Evolutionary conservation across 148 eudicot genomes (phyloP), one percentile per base, ranked within the genome.

Genomic region (Linanthus parryae): DNA sequence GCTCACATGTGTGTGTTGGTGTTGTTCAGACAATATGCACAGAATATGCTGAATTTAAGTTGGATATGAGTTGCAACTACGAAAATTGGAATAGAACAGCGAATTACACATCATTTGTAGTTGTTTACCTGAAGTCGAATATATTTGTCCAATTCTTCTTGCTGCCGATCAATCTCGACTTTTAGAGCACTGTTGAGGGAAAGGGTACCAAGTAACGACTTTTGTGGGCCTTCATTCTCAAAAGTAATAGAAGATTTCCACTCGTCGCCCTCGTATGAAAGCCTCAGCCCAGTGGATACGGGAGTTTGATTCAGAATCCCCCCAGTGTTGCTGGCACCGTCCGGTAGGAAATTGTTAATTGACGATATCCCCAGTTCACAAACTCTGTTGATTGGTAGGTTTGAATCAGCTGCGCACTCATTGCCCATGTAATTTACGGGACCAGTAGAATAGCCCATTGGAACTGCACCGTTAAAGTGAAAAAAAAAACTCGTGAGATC

Each of bases 201-300:
- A 43, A 63, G 28, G 20, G 52, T 22, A 27, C 70, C 69, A 39
- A 71, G 64, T 50, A 63, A 44, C 38, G 59, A 56, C 46, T 22
- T 38, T 65, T 49, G 61, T 39, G 45, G 44, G 60, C 62, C 61
- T 29, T 68, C 74, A 14, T 68, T 38, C 48, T 76, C 39, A 47
- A 72, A 76, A 21, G 82, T 61, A 48, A 72, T 21, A 12, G 78
- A 68, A 23, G 78, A 72, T 34, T 76, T 72, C 50, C 53, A 71
- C 27, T 76, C 82, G 22, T 72, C 77, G 15, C 72, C 74, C 62
- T 69, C 82, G 13, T 69, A 72, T 8, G 82, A 68, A 40, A 76
- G 68, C 42, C 27, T 72, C 44, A 76, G 70, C 36, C 78, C 82
- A 48, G 78, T 72, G 11, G 82, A 72, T 20, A 76, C 72, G 19